Base-by-base conservation (phyloP, 1,139 yeast genomes). In the Geotrichum australiense region DNA sequence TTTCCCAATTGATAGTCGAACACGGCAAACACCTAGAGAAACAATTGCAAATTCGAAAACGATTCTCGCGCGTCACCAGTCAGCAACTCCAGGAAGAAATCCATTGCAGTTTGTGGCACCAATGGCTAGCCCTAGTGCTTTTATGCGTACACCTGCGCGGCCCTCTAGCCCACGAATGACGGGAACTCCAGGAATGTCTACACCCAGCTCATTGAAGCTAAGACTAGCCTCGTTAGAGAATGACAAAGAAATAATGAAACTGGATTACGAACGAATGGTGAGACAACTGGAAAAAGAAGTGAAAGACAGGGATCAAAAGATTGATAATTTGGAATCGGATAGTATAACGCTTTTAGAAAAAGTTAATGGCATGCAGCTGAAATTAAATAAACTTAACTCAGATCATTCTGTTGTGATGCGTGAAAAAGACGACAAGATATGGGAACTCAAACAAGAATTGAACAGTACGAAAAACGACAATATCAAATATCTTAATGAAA, bases 311-410 rank as follows among this genome's bases (percentile, higher is more conserved):
- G 62, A 61, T 19, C 51, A 51, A 24, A 49, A 62, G 8, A 60
- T 64, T 1, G 65, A 63, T 38, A 53, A 61, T 2, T 50, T 61
- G 0, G 61, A 68, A 10, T 52, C 65, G 2, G 72, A 70, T 41
- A 69, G 68, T 42, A 54, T 61, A 26, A 64, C 64, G 48, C 54
- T 73, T 28, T 69, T 37, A 24, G n/a, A 14, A 24, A 41, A 44
- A 31, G 36, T 14, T 15, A 24, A 24, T 22, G 35, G 18, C 11
- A 28, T 21, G 28, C 41, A 40, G 11, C 38, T 40, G 11, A 21
- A 29, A 20, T 23, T 25, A 25, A 31, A 31, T 18, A 15, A 18
- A 4, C 41, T 43, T 14, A 38, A 33, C 11, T 14, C 14, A 14
- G 43, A 45, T 29, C 26, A 33, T 22, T 27, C 38, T 20, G 25